Percentiles rank a stretch among this genome's conserved stretches.
Conservation (phyloP, 129 eudicot species). For the Flaveria bidentis region DNA sequence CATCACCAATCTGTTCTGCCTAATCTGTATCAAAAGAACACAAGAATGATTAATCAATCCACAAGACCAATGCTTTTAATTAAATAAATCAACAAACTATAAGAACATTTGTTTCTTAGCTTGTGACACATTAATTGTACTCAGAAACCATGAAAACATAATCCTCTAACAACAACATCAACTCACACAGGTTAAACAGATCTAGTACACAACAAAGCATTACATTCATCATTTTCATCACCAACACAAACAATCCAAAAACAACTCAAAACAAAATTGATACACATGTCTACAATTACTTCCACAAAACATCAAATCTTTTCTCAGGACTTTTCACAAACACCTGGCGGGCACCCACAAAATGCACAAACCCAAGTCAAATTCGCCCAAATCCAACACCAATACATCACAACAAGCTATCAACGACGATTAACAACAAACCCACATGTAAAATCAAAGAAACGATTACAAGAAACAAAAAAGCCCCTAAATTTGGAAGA, state of each 20-base stretch:
- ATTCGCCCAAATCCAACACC: not conserved
- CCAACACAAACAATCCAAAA: not conserved
- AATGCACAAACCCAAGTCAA: not conserved
- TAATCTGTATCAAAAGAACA: constrained; percentile 34
- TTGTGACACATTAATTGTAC: not conserved
- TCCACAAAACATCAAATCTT: not conserved
- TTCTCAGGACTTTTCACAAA: constrained; percentile 22
- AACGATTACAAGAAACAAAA: not conserved
- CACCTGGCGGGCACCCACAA: constrained; percentile 14
- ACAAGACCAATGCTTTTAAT: not conserved
- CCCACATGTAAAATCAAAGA: not conserved
- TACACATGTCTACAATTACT: not conserved
- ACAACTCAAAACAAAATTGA: not conserved
- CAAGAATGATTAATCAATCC: not conserved
- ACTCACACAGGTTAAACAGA: constrained; percentile 5
- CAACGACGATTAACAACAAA: not conserved
- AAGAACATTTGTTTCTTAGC: not conserved
- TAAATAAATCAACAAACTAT: not conserved
- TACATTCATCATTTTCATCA: not conserved
- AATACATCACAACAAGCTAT: constrained; percentile 27
- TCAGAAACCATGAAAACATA: not conserved
- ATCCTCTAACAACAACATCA: not conserved
- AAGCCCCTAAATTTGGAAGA: not conserved
- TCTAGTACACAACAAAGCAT: constrained; percentile 6
- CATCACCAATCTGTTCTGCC: constrained; percentile 21